Base-by-base conservation (phyloP, 805 yeast genomes). In the Hanseniaspora hatyaiensis region DNA sequence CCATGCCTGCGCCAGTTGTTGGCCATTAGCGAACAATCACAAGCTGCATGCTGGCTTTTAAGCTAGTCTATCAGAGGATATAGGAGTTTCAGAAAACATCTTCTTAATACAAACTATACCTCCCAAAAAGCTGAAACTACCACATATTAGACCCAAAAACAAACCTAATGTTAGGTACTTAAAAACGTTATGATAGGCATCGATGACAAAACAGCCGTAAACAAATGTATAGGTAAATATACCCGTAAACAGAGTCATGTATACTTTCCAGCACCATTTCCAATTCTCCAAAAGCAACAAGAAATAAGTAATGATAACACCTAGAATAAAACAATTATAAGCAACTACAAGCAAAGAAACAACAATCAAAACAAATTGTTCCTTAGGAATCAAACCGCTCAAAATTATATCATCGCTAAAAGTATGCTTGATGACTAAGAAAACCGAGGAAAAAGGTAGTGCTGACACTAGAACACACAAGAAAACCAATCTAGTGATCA, bases 361-460 rank as follows among this genome's bases (percentile, higher is more conserved):
- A 89, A 69, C 72, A 89, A 92, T 11, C 97, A 98, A 71, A 92
- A 92, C 97, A 92, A 89, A 72, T 88, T 92, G 71, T 77, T 92
- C 54, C 88, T 80, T 63, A 84, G 76, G 48, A 2, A 72, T 84
- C 87, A 65, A 83, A 85, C 98, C 98, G 89, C 54, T 92, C 66
- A 28, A 95, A 85, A 45, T 84, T 75, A 68, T 84, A 80, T 57
- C 92, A 84, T 68, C 87, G 89, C 65, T 86, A 88, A 75, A 92
- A 75, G 68, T 92, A 96, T 49, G 92, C 92, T 20, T 95, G 87
- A 60, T 92, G 82, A 18, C 95, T 81, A 8, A 95, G 94, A 60
- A 89, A 87, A 58, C 97, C 96, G 73, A 89, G 80, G 51, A 89
- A 74, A 52, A 97, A 97, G 1, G 94, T 82, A 52, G 84, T 71